phyloP scores from a whole-genome alignment of 495 filamentous ascomycete species.

The Lentithecium fluviatile region DNA sequence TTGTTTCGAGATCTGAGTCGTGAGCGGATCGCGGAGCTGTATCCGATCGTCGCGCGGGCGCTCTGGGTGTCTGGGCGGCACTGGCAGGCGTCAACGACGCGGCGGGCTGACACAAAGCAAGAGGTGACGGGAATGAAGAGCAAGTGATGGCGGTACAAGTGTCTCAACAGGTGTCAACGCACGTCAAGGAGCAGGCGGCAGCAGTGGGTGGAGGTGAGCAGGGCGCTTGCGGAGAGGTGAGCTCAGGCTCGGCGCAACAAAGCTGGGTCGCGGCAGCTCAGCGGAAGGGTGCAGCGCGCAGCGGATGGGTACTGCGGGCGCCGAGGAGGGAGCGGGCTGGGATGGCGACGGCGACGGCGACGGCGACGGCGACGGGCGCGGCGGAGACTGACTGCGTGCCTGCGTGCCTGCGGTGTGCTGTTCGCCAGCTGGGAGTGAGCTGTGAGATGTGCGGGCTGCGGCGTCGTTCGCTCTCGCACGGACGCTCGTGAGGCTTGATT shows the following conservation, averaged over 20 bases:
- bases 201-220: not conserved
- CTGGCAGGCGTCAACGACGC: not conserved
- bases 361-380: not conserved
- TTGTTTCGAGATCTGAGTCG: not conserved
- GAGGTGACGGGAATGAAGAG: not conserved
- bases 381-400: not conserved
- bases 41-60: not conserved
- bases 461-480: not conserved
- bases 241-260: constrained; percentile 3
- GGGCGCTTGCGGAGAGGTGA: constrained; percentile 11
- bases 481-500: not conserved
- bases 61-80: not conserved
- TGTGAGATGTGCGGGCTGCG: not conserved
- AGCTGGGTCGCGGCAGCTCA: not conserved
- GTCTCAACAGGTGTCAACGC: not conserved
- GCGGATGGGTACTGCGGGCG: constrained; percentile 13
- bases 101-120: not conserved
- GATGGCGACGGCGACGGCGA: not conserved
- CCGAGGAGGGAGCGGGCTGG: not conserved
- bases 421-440: not conserved
- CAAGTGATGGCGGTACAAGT: not conserved
- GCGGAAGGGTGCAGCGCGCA: constrained; percentile 4
- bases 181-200: constrained; percentile 4
- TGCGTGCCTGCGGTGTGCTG: not conserved
- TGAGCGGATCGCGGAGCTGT: not conserved